Base-by-base conservation (phyloP, 768 basidiomycete genomes). In the Agrocybe pediades region DNA sequence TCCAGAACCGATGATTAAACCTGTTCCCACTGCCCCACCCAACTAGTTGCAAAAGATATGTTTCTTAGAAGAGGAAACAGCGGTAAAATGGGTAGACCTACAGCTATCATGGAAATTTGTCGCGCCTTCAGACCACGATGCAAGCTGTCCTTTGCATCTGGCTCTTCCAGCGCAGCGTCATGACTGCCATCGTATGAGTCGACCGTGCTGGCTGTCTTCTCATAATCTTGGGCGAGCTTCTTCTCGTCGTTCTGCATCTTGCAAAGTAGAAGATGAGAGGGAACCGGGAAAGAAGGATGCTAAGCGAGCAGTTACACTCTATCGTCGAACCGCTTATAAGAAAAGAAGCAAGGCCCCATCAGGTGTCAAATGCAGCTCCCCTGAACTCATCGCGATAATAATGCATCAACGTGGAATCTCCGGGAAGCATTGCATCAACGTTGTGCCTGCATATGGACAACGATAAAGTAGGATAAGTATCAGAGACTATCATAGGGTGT, bases 91-190 rank as follows among this genome's bases (percentile, higher is more conserved):
- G 5, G 26, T 30, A 46, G 42, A 61, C 69, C 42, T 57, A 78
- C 75, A 49, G 80, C 81, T 55, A 85, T 83, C 78, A 83, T 80
- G 21, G 79, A 81, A 45, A 80, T 77, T 55, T 82, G 79, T 21
- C 79, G 71, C 13, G 79, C 78, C 57, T 82, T 76, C 44, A 81
- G 71, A 24, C 76, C 79, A 39, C 78, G 74, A 54, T 80, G 79
- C 33, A 83, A 65, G 33, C 68, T 75, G 33, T 74, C 60, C 44
- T 68, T 67, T 39, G 62, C 51, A 8, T 66, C 56, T 16, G 76
- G 74, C 29, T 77, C 74, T 17, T 68, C 55, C 41, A 70, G 63
- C 11, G 17, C n/a, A n/a, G n/a, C n/a, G n/a, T n/a, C 42, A 17
- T 67, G 67, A 29, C 59, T 58, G 11, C 33, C 33, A 44, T 67